Base-by-base conservation (phyloP, 2,329 filamentous ascomycete genomes). In the Dothideomycetes sp. region DNA sequence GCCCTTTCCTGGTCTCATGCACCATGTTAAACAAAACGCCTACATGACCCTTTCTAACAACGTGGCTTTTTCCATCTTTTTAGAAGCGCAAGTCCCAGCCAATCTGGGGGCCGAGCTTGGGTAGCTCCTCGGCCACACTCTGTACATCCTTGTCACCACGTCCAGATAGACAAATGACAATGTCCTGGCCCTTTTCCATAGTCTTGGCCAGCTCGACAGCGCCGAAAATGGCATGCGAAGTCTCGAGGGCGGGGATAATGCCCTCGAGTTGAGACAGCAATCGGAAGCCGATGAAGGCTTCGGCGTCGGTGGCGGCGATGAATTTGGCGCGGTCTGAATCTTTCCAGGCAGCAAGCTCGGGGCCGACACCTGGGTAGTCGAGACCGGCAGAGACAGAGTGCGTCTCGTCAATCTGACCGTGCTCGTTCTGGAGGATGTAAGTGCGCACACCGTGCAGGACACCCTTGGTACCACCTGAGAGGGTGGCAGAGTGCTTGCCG, bases 111-210 rank as follows among this genome's bases (percentile, higher is more conserved):
- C 91, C 89, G 46, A 98, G 62, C 50, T 73, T 83, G 14, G 89
- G 89, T 56, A 98, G 65, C 65, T 94, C 86, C 56, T 98, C 91
- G 0, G 91, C 91, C 37, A 98, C 89, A 54, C 85, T 94, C 75
- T 98, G 88, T 43, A 98, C 91, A 57, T 98, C 91, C 77, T 98
- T 98, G 64, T 98, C 91, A 47, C 91, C 91, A 51, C 91, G 73
- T 7, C 91, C 91, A 56, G 84, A 93, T 29, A 98, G 62, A 64
- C 89, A 96, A 47, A 98, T 88, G 44, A 98, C 89, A 19, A 98
- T 67, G 55, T 96, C 87, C 65, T 95, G 68, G 38, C 76, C 87
- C 67, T 87, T 84, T 49, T 73, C 72, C 85, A 95, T 88, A 42
- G 80, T 85, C 77, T 94, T 95, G 45, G 89, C 89, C 43, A 96